Evolutionary conservation across 495 filamentous ascomycete species (phyloP), one percentile per base, ranked within the genome.

Genomic region (Cetradonia linearis): DNA sequence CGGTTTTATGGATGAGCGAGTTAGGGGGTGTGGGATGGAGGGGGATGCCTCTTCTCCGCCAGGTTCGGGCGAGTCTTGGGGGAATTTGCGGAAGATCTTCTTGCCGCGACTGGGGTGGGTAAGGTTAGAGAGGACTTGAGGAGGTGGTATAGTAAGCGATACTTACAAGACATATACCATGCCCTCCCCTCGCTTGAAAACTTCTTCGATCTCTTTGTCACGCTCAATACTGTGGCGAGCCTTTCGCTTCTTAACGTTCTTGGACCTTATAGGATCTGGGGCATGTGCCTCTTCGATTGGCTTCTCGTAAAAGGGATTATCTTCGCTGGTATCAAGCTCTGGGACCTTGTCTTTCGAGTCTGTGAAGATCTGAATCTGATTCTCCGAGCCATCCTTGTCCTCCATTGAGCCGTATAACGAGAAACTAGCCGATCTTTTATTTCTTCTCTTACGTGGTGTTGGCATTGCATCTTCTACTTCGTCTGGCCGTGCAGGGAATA

Each of bases 91-190:
- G 77, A 91, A 95, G 50, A 89, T 76, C 69, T 87, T 90, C 78
- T 89, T 91, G 67, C 93, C 93, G 63, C 93, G 93, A 72, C 92
- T 96, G 68, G 5, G 60, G 62, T 16, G 61, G 54, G 60, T 34
- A 42, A 49, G 62, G 72, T 65, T 34, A 54, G 28, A 11, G 5
- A 38, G 28, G 62, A 69, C 10, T 31, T 4, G 23, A 25, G 31
- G 28, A 27, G 64, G 59, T 55, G 37, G 16, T 37, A 52, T 20
- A 37, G 60, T 58, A 55, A 56, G 48, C 18, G 23, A 14, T 49
- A 85, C 91, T 83, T 80, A 96, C 91, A 95, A 95, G 6, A 86
- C 80, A 66, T 86, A 91, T 58, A 91, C 72, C 72, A 94, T 84
- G 58, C 91, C 91, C 72, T 95, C 87, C 2, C 83, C 77, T 30